phyloP scores from a whole-genome alignment of 2,329 filamentous ascomycete species.

The Penicillium sp. region DNA sequence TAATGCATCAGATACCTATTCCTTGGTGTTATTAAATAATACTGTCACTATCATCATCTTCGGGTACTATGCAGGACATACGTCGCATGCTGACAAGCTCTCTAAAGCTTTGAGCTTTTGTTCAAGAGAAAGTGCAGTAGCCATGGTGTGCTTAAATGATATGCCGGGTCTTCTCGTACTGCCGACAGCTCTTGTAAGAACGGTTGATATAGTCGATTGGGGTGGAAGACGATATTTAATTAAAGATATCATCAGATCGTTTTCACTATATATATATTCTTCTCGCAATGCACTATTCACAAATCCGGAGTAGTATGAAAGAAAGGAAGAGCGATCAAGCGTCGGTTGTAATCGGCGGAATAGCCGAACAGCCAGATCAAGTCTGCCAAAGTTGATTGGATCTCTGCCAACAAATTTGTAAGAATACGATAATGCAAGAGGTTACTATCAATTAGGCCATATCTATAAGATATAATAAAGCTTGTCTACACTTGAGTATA shows the following conservation, averaged over 20 bases:
- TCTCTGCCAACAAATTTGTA: not conserved
- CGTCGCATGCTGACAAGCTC: slow-evolving; percentile 13
- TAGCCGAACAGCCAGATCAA: not conserved
- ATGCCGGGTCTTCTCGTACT: not conserved
- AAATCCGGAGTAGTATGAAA: not conserved
- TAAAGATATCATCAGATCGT: not conserved
- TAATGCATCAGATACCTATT: slow-evolving; percentile 66
- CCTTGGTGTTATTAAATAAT: not conserved
- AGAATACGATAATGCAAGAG: not conserved
- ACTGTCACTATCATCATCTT: not conserved
- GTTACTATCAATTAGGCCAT: not conserved
- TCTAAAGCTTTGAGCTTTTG: slow-evolving; percentile 12
- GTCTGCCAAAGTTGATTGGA: not conserved
- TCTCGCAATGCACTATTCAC: not conserved
- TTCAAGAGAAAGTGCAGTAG: slow-evolving; percentile 7
- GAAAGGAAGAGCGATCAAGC: not conserved
- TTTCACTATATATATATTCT: not conserved
- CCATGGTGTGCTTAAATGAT: slow-evolving; percentile 6
- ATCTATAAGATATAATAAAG: too few species aligned
- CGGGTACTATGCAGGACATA: slow-evolving; percentile 3
- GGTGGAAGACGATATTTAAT: not conserved
- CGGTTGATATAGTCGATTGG: not conserved
- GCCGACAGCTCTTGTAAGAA: not conserved
- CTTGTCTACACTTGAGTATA: too few species aligned
- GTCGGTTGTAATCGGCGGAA: not conserved